Base-by-base conservation (phyloP, 2,329 filamentous ascomycete species). In the Talaromyces albobiverticillius region DNA sequence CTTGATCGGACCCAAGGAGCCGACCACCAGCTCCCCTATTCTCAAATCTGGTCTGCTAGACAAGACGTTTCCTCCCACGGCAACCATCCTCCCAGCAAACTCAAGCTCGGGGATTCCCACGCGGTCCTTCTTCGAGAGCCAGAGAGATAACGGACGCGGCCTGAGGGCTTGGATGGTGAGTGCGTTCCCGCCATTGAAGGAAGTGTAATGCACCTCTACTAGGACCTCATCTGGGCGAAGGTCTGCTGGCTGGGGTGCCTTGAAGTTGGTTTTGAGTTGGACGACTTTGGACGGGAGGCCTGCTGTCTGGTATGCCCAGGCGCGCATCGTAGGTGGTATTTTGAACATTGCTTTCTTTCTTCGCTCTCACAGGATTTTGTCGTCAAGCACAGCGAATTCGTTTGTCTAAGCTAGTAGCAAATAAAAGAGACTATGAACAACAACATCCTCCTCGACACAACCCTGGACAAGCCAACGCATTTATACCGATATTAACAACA, bases 221-320 rank as follows among this genome's bases (percentile, higher is more conserved):
- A 51, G 40, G 36, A 51, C 26, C 7, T 51, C 49, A 26, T 51
- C 29, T 4, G 49, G 25, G 16, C 49, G 38, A 2, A 51, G 25
- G 26, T 36, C 40, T 43, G 49, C 3, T 2, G 41, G 40, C n/a
- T 43, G 41, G 4, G 49, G 49, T 3, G 40, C 16, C 20, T 16
- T 29, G 40, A 51, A 11, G 40, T 34, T 31, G 4, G 49, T 6
- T 34, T 51, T 25, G 5, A 51, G 26, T 13, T 51, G 7, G 40
- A 51, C 26, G 40, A 41, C 29, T 36, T 42, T 23, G 6, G 49
- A 51, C 9, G 48, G 49, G n/a, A 34, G 49, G 31, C 49, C 49
- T 26, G 32, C 22, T 22, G 20, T 11, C 4, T 23, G 25, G 49
- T 51, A 51, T 16, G 26, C 32, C 49, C 49, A 51, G 38, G 49